Conservation (phyloP, 495 filamentous ascomycete genomes). For the Neurospora hispaniola region DNA sequence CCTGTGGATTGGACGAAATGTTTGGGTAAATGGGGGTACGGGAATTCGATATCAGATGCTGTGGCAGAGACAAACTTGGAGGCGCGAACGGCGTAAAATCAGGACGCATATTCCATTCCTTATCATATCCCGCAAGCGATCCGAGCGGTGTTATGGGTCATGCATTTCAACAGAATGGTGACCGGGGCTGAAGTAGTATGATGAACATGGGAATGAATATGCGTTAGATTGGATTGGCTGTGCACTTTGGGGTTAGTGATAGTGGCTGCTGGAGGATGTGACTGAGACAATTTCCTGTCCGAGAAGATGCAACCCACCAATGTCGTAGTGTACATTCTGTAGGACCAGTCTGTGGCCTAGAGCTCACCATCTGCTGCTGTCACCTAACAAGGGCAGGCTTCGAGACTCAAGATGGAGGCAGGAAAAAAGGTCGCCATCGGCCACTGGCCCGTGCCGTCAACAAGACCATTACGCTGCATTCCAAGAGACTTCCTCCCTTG, state of each 20-base stretch:
- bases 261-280: neutral
- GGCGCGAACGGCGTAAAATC: neutral
- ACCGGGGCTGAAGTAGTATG: neutral
- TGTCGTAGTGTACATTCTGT: neutral
- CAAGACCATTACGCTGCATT: neutral
- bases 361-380: neutral
- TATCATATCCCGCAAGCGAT: neutral
- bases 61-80: neutral
- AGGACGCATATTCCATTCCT: neutral
- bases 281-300: neutral
- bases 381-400: neutral
- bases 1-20: neutral
- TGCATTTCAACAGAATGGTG: neutral
- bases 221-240: neutral
- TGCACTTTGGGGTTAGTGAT: neutral
- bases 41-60: neutral
- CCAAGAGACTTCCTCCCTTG: neutral
- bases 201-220: neutral
- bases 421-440: neutral
- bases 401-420: neutral
- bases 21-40: neutral
- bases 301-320: neutral
- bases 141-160: neutral
- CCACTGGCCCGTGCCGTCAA: neutral
- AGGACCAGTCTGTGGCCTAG: neutral